Percentiles rank a stretch among this genome's conserved stretches.
phyloP scores from a whole-genome alignment of 2,329 filamentous ascomycete species.

The Sporothrix euskadiensis region DNA sequence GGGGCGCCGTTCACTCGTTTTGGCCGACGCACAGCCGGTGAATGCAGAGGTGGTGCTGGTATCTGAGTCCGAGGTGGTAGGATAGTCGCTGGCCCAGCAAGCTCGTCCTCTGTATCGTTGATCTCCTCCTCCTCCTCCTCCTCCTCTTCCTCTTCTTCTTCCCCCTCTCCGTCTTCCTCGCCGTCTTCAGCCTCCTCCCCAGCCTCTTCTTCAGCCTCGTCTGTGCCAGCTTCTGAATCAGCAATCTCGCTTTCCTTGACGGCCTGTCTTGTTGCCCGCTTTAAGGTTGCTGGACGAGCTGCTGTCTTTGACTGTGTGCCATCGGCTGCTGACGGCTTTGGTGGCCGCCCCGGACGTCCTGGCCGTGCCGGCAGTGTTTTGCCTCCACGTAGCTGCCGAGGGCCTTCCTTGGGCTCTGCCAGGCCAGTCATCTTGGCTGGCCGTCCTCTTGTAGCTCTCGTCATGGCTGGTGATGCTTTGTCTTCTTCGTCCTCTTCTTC shows the following conservation, averaged over 20 bases:
- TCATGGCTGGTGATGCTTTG: neutral
- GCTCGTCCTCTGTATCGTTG: slow-evolving; percentile 19
- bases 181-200: neutral
- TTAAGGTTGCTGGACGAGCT: neutral
- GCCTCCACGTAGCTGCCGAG: slow-evolving; percentile 16
- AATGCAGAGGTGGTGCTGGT: neutral
- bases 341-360: neutral
- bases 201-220: neutral
- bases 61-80: neutral
- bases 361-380: neutral
- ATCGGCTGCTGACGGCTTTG: neutral
- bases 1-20: neutral
- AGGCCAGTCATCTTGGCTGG: neutral
- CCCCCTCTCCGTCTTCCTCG: neutral
- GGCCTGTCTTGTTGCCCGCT: slow-evolving; percentile 16
- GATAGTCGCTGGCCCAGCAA: neutral
- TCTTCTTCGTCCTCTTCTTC: neutral
- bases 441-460: neutral
- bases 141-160: neutral
- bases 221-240: slow-evolving; percentile 24
- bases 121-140: neutral
- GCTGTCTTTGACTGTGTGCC: neutral
- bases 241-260: slow-evolving; percentile 19
- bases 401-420: neutral
- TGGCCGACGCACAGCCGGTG: neutral